Conservation (phyloP, 2,329 filamentous ascomycete genomes). For the Trichoderma gracile region DNA sequence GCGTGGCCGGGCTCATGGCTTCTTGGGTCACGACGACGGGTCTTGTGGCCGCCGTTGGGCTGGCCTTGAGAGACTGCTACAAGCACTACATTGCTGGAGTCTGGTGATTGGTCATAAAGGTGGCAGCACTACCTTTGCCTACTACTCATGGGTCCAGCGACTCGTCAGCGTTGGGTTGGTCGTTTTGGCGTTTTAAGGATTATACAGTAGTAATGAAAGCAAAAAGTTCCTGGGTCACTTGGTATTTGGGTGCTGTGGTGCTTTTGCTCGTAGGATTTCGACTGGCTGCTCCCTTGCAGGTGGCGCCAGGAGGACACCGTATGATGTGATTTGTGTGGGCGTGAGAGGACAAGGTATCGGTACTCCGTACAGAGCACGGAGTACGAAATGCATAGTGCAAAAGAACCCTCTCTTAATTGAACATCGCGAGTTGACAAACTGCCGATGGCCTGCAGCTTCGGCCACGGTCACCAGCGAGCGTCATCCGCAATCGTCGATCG, state of each 20-base stretch:
- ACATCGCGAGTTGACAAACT: no score
- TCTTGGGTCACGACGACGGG: slow-evolving; percentile 13
- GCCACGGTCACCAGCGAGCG: no score
- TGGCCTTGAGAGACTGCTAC: slow-evolving; percentile 7
- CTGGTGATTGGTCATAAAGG: slow-evolving; percentile 13
- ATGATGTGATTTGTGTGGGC: slow-evolving; percentile 1
- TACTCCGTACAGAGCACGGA: no score
- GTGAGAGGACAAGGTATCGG: neutral
- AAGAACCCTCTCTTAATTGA: no score
- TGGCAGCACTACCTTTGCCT: no score
- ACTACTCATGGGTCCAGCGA: slow-evolving; percentile 22
- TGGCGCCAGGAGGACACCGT: slow-evolving; percentile 1
- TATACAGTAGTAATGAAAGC: slow-evolving; percentile 21
- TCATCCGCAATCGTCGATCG: no score
- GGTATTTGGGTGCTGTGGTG: neutral
- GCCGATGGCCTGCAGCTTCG: no score
- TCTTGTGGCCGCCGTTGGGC: slow-evolving; percentile 5
- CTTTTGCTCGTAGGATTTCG: neutral
- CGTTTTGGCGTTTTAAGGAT: slow-evolving; percentile 24
- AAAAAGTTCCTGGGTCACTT: slow-evolving; percentile 18
- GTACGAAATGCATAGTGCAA: no score
- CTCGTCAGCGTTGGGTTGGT: slow-evolving; percentile 26
- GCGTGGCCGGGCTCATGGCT: slow-evolving; percentile 20
- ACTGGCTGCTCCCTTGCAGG: neutral
- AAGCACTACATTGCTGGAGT: slow-evolving; percentile 13